A percentile compares a stretch with the other conserved stretches of the same genome.
Evolutionary conservation across 2,329 filamentous ascomycete species (phyloP).

Genomic region (Neopestalotiopsis sp.): DNA sequence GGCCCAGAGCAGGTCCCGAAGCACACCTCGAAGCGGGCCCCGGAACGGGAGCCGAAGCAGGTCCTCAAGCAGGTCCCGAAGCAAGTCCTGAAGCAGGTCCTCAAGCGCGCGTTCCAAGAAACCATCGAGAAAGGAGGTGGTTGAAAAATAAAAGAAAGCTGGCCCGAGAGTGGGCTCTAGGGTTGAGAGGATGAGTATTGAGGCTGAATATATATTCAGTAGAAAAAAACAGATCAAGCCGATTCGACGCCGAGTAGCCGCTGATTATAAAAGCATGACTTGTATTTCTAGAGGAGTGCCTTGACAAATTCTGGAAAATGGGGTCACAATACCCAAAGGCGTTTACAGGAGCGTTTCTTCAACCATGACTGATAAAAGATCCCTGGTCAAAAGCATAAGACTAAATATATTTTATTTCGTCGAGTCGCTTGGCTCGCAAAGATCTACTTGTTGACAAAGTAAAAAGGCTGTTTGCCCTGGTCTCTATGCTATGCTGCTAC

Average conservation of each 20-base stretch:
- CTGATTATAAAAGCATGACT: neutral
- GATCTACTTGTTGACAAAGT: neutral
- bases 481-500: conserved; percentile 26
- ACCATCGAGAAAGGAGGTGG: neutral
- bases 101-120: neutral
- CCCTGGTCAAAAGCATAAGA: neutral
- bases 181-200: too few relatives aligned
- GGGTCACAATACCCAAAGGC: conserved; percentile 13
- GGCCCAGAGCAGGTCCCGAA: neutral
- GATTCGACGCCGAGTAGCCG: neutral
- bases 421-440: neutral
- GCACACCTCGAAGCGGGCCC: neutral
- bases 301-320: conserved; percentile 6
- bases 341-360: conserved; percentile 3
- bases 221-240: neutral
- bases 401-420: neutral
- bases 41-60: too few relatives aligned
- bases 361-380: neutral
- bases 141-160: neutral
- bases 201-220: too few relatives aligned
- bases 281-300: conserved; percentile 13
- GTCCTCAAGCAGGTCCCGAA: too few relatives aligned
- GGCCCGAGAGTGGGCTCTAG: too few relatives aligned
- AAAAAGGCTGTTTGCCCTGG: neutral
- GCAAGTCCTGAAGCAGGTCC: too few relatives aligned